phyloP scores from a whole-genome alignment of 495 filamentous ascomycete genomes.

The Podospora appendiculata region DNA sequence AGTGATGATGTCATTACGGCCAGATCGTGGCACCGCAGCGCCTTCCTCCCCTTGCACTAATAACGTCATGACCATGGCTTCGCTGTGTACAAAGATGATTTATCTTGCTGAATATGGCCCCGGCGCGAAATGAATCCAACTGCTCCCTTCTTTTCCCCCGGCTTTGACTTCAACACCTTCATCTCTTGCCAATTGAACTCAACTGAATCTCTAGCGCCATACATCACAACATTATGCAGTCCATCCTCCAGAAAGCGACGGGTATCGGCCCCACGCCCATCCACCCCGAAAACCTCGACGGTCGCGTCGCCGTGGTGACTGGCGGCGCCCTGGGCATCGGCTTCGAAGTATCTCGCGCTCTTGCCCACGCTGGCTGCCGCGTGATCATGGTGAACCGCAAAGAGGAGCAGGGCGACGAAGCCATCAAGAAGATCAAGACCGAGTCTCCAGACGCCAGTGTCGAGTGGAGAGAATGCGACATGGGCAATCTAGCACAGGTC shows the following conservation, averaged over 20 bases:
- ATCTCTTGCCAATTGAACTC: not conserved
- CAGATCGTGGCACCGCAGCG: too few species aligned
- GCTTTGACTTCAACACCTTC: not conserved
- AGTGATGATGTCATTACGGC: too few species aligned
- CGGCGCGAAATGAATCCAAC: too few species aligned
- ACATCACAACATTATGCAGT: constrained; percentile 15
- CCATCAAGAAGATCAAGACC: constrained; percentile 24
- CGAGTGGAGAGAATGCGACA: constrained; percentile 38
- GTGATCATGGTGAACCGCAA: constrained; percentile 35
- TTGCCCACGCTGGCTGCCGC: constrained; percentile 20
- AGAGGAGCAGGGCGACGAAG: constrained; percentile 32
- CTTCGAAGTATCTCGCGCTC: constrained; percentile 37
- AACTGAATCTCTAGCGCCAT: not conserved
- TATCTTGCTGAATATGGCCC: too few species aligned
- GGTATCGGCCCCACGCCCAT: constrained; percentile 18
- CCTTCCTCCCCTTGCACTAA: too few species aligned
- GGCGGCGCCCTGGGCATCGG: constrained; percentile 51
- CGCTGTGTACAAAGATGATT: too few species aligned
- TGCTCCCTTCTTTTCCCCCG: not conserved
- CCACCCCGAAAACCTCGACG: constrained; percentile 20
- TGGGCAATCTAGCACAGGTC: constrained; percentile 29
- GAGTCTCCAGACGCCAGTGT: constrained; percentile 21
- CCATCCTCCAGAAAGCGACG: constrained; percentile 16
- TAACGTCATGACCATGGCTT: too few species aligned
- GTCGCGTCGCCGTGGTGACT: constrained; percentile 44